These are phyloP conservation scores for Blastobotrys capitulatus DNA, from an alignment of 1,139 yeast species.

Conservation along the genomic window DNA sequence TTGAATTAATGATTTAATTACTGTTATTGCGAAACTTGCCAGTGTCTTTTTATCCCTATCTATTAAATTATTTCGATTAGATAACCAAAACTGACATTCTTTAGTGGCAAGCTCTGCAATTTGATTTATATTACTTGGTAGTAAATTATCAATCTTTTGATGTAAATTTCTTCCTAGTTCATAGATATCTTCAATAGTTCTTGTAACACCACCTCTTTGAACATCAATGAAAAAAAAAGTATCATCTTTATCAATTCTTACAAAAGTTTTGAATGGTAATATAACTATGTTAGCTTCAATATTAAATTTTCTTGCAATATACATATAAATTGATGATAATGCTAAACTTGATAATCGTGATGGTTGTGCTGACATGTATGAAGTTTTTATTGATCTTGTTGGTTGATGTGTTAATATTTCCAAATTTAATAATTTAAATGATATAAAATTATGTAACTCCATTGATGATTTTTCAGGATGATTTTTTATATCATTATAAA, in stretches of 20 bases:
- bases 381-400: neutral
- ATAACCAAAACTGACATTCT: slow-evolving; percentile 8
- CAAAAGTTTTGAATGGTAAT: slow-evolving; percentile 7
- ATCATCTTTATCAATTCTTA: slow-evolving; percentile 3
- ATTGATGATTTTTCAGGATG: neutral
- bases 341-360: slow-evolving; percentile 6
- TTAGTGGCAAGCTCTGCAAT: neutral
- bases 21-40: slow-evolving; percentile 1
- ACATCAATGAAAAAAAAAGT: slow-evolving; percentile 7
- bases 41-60: neutral
- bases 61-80: neutral
- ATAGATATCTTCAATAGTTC: slow-evolving; percentile 9
- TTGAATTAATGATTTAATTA: neutral
- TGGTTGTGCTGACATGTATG: slow-evolving; percentile 5
- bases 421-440: slow-evolving; percentile 3
- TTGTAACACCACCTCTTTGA: slow-evolving; percentile 10
- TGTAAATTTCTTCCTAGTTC: slow-evolving; percentile 6
- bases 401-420: slow-evolving; percentile 6
- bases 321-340: slow-evolving; percentile 6
- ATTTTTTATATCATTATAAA: slow-evolving; percentile 1
- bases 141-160: neutral
- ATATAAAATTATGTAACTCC: slow-evolving; percentile 1
- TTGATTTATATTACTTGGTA: neutral
- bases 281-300: slow-evolving; percentile 4
- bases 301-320: slow-evolving; percentile 8